Conservation (phyloP, 257 asterid genomes). For the Fraxinus excelsior region DNA sequence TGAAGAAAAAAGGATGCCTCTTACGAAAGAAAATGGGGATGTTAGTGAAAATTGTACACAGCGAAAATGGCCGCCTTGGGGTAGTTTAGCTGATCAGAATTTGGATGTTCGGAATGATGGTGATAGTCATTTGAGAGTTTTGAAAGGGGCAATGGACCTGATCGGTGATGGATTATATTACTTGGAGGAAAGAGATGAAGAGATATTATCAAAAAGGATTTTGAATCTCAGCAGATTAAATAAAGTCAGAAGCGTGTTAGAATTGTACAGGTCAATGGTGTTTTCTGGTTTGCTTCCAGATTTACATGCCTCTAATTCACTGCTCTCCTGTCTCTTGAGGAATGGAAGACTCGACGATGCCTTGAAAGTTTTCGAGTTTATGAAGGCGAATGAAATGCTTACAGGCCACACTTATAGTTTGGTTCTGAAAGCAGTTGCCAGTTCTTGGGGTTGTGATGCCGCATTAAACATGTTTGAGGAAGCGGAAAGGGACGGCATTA, state of each 20-base stretch:
- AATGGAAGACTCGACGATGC: constrained; percentile 67
- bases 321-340: constrained; percentile 71
- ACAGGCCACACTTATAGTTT: constrained; percentile 80
- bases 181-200: constrained; percentile 78
- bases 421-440: constrained; percentile 77
- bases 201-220: constrained; percentile 65
- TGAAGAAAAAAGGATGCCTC: constrained; percentile 27
- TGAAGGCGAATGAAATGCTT: constrained; percentile 47
- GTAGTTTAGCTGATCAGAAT: constrained; percentile 29
- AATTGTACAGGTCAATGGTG: constrained; percentile 71
- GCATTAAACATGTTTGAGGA: constrained; percentile 72
- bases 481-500: constrained; percentile 37
- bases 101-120: constrained; percentile 17
- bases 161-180: constrained; percentile 45
- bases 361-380: constrained; percentile 53
- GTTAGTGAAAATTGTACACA: constrained; percentile 30
- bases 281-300: constrained; percentile 58
- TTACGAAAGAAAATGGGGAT: constrained; percentile 32
- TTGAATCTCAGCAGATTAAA: constrained; percentile 78
- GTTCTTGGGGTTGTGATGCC: constrained; percentile 41
- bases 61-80: constrained; percentile 38
- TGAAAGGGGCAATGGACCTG: constrained; percentile 20
- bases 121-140: constrained; percentile 11
- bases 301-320: constrained; percentile 85
- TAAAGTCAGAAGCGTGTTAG: constrained; percentile 63